Conservation (phyloP, 1,284 basidiomycete genomes). For the Boletellus dicymbophilus region DNA sequence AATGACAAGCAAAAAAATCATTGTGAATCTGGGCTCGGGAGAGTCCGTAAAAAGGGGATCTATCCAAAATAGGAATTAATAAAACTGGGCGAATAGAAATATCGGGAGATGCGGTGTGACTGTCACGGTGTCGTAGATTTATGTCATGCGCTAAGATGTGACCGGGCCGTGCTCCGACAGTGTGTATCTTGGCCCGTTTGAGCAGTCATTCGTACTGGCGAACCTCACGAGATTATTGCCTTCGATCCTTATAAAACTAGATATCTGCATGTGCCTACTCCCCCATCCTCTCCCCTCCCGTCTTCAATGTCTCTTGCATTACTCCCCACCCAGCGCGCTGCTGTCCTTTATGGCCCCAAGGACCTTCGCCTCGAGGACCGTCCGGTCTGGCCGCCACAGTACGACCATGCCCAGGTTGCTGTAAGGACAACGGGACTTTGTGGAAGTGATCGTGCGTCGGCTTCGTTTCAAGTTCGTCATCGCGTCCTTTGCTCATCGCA, state of each 20-base stretch:
- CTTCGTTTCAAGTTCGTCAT: conserved; percentile 1
- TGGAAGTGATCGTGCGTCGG: conserved; percentile 85
- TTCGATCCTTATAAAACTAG: conserved; percentile 36
- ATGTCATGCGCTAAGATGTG: conserved; percentile 27
- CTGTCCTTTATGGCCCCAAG: conserved; percentile 70
- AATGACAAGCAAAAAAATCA: conserved; percentile 11
- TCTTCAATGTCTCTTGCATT: conserved; percentile 57
- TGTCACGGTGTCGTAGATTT: conserved; percentile 31
- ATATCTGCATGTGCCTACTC: conserved; percentile 25
- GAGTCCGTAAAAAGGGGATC: conserved; percentile 11
- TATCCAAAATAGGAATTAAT: conserved; percentile 28
- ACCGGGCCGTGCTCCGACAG: too few species aligned
- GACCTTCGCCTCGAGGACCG: conserved; percentile 76
- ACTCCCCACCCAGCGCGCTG: conserved; percentile 57
- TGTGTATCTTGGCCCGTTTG: conserved; percentile 25
- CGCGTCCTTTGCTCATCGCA: conserved; percentile 10
- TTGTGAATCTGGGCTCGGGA: conserved; percentile 14
- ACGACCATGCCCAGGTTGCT: conserved; percentile 71
- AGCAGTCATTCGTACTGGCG: conserved; percentile 25
- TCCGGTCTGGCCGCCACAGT: conserved; percentile 63
- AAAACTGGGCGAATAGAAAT: conserved; percentile 24
- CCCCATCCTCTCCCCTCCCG: conserved; percentile 22
- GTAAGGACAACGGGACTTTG: conserved; percentile 89
- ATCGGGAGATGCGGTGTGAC: conserved; percentile 25
- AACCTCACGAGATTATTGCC: conserved; percentile 33